Base-by-base conservation (phyloP, 345 rosid genomes). In the Populus nigra region DNA sequence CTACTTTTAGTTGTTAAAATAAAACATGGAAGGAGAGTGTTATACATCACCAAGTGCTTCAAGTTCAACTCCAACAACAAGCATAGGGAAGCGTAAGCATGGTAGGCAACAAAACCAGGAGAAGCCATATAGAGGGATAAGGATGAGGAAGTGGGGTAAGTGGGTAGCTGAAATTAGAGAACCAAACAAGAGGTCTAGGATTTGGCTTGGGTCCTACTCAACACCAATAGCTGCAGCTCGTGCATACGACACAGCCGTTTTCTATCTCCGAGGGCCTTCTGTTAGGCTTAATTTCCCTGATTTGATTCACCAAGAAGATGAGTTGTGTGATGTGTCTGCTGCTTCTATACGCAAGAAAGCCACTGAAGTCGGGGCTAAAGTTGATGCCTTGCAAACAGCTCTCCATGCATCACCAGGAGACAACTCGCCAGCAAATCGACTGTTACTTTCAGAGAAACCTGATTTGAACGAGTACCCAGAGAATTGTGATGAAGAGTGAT, bases 91-190 rank as follows among this genome's bases (percentile, higher is more conserved):
- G 23, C 63, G 70, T 23, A 82, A 82, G 77, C 82, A 45, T 71
- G 61, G 29, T 79, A 65, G 68, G 39, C 76, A 68, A n/a, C 69
- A n/a, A 53, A 73, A 45, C 31, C 55, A 73, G 43, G 82, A 77
- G 59, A 87, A 81, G 84, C 85, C 83, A 3, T 87, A 87, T 50
- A 69, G 86, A 73, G 90, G 88, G 8, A 87, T 85, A 75, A 71
- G 90, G 81, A 87, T 83, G 90, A 81, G 90, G 74, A 87, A 87
- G 86, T 87, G 89, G 89, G 89, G 89, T 17, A 87, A 87, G 75
- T 85, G 88, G 88, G 89, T 87, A 20, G 89, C 89, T 4, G 88
- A 87, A 76, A 81, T 87, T 66, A 74, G 89, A 50, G 89, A 87
- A 65, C 89, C 89, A 68, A 87, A 87, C 78, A 87, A 87, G 72